Conservation (phyloP, 176 grass and related monocot species). For the Bothriochloa decipiens region DNA sequence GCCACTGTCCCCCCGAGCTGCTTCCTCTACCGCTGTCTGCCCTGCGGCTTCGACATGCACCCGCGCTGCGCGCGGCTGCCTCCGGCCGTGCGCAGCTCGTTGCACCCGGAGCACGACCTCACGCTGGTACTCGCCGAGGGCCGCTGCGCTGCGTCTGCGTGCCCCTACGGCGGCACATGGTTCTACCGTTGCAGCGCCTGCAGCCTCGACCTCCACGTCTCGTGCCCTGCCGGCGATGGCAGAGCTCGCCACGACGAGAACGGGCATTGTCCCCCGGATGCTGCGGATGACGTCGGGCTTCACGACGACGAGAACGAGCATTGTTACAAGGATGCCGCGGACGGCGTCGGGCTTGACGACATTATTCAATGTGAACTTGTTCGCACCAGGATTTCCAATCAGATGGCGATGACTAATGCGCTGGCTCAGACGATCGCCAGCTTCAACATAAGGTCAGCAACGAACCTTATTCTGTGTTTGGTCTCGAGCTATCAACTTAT, state of each 20-base stretch:
- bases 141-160: neutral
- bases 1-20: neutral
- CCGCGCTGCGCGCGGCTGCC: constrained; percentile 13
- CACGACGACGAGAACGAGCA: too few species aligned
- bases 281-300: too few species aligned
- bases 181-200: constrained; percentile 11
- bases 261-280: too few species aligned
- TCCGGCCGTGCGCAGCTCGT: neutral
- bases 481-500: too few species aligned
- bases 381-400: neutral
- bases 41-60: constrained; percentile 30
- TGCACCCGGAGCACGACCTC: constrained; percentile 1
- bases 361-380: neutral
- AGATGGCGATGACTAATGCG: too few species aligned
- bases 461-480: too few species aligned
- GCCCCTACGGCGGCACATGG: neutral
- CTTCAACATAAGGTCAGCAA: too few species aligned
- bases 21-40: constrained; percentile 33
- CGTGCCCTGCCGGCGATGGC: neutral
- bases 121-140: neutral
- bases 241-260: neutral
- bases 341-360: too few species aligned
- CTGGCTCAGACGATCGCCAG: too few species aligned
- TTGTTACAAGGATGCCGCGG: too few species aligned
- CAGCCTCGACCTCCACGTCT: constrained; percentile 17